These are phyloP conservation scores for Herpotrichia juniperi DNA, from an alignment of 2,329 filamentous ascomycete species.

Conservation along the genomic window DNA sequence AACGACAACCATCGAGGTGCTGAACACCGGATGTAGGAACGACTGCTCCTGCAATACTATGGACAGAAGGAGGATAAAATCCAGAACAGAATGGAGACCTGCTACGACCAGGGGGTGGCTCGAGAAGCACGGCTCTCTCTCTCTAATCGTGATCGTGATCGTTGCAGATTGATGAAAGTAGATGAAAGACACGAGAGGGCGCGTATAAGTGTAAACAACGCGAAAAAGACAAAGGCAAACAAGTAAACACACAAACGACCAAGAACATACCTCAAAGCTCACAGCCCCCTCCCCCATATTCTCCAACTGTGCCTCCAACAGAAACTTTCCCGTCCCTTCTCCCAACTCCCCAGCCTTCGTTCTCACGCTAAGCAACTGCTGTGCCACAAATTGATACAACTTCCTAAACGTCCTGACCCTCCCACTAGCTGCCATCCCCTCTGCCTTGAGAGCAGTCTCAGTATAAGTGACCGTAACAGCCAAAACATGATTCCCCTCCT, in stretches of 20 bases:
- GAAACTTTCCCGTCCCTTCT: slow-evolving; percentile 62
- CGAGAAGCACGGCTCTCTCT: too few relatives aligned
- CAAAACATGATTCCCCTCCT: slow-evolving; percentile 92
- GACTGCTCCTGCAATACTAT: too few relatives aligned
- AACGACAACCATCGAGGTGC: neutral
- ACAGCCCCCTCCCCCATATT: slow-evolving; percentile 88
- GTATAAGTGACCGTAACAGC: slow-evolving; percentile 95
- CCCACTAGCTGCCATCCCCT: slow-evolving; percentile 56
- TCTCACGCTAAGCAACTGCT: slow-evolving; percentile 85
- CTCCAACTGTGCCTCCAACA: slow-evolving; percentile 92
- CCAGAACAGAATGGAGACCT: too few relatives aligned
- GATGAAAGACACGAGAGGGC: slow-evolving; percentile 18
- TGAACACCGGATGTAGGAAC: neutral
- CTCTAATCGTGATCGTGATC: too few relatives aligned
- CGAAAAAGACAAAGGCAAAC: slow-evolving; percentile 4
- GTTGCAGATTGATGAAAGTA: slow-evolving; percentile 16
- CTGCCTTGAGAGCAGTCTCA: slow-evolving; percentile 69
- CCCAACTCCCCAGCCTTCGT: slow-evolving; percentile 79
- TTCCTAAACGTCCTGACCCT: slow-evolving; percentile 88
- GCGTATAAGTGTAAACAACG: too few relatives aligned
- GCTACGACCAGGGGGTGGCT: too few relatives aligned
- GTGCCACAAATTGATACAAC: slow-evolving; percentile 94
- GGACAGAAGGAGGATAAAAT: too few relatives aligned
- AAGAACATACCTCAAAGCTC: slow-evolving; percentile 68
- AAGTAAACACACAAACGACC: too few relatives aligned